phyloP scores from a whole-genome alignment of 192 early-diverging fungal species.

The Coemansia sp. region DNA sequence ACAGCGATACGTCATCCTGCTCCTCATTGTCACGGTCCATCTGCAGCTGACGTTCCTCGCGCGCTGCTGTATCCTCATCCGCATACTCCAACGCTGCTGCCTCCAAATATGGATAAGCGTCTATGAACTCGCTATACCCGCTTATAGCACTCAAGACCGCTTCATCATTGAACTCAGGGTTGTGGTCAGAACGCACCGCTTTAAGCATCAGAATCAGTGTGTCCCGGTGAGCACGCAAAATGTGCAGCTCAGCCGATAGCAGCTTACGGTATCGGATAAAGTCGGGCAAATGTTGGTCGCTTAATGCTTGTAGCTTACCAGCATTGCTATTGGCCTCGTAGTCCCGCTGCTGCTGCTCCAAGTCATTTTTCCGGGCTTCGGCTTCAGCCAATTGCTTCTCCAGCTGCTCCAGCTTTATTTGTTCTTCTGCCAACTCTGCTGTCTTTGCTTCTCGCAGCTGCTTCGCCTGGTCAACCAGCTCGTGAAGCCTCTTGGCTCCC shows the following conservation, averaged over 20 bases:
- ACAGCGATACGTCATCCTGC: slow-evolving; percentile 31
- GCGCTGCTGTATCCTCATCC: slow-evolving; percentile 30
- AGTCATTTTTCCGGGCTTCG: slow-evolving; percentile 19
- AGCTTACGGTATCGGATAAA: slow-evolving; percentile 23
- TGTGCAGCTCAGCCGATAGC: slow-evolving; percentile 26
- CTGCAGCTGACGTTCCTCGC: slow-evolving; percentile 22
- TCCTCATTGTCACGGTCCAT: slow-evolving; percentile 28
- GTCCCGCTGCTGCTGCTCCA: slow-evolving; percentile 27
- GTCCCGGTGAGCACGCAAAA: slow-evolving; percentile 26
- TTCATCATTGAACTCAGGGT: slow-evolving; percentile 71
- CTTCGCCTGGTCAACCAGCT: slow-evolving; percentile 23
- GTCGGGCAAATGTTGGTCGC: slow-evolving; percentile 23
- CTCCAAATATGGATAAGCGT: slow-evolving; percentile 44
- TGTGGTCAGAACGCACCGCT: slow-evolving; percentile 61
- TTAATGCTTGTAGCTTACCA: slow-evolving; percentile 22
- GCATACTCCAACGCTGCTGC: slow-evolving; percentile 28
- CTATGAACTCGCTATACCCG: slow-evolving; percentile 61
- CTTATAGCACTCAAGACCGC: slow-evolving; percentile 62
- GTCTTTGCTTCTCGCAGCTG: slow-evolving; percentile 24
- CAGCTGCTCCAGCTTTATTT: slow-evolving; percentile 8
- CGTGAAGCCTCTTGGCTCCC: slow-evolving; percentile 17
- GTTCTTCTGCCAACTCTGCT: slow-evolving; percentile 16
- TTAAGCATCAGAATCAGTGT: slow-evolving; percentile 27
- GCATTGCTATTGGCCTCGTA: slow-evolving; percentile 10
- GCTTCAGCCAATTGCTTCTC: slow-evolving; percentile 23